phyloP scores from a whole-genome alignment of 257 asterid species.

The Leptodermis oblonga region DNA sequence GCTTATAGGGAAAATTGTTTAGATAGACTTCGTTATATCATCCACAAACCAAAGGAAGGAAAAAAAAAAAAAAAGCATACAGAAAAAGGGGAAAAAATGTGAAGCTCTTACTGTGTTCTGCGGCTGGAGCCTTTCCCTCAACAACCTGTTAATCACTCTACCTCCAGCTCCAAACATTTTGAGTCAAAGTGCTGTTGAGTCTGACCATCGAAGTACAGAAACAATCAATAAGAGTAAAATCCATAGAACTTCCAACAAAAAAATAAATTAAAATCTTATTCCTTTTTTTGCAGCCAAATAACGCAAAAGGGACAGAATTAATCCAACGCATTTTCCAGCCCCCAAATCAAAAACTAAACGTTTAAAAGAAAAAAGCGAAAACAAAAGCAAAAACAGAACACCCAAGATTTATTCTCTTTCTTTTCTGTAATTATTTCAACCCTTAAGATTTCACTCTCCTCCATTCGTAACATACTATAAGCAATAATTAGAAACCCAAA shows the following conservation, averaged over 20 bases:
- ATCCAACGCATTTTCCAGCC: neutral
- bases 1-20: neutral
- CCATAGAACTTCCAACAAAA: neutral
- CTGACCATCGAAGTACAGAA: neutral
- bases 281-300: neutral
- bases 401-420: neutral
- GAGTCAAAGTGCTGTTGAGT: constrained; percentile 9
- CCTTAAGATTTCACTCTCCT: neutral
- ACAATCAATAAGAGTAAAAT: neutral
- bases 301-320: neutral
- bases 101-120: constrained; percentile 17
- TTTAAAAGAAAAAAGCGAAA: neutral
- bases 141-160: constrained; percentile 18
- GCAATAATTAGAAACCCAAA: neutral
- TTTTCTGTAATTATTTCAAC: no score
- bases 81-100: neutral
- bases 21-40: neutral
- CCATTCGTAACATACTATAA: neutral
- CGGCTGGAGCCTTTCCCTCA: constrained; percentile 24
- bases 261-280: neutral
- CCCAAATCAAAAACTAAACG: neutral
- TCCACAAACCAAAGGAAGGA: neutral
- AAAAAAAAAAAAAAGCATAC: neutral
- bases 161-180: constrained; percentile 33
- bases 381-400: neutral